These are phyloP conservation scores for Arthrobotrys conoides DNA, from an alignment of 2,329 filamentous ascomycete species.

Conservation along the genomic window DNA sequence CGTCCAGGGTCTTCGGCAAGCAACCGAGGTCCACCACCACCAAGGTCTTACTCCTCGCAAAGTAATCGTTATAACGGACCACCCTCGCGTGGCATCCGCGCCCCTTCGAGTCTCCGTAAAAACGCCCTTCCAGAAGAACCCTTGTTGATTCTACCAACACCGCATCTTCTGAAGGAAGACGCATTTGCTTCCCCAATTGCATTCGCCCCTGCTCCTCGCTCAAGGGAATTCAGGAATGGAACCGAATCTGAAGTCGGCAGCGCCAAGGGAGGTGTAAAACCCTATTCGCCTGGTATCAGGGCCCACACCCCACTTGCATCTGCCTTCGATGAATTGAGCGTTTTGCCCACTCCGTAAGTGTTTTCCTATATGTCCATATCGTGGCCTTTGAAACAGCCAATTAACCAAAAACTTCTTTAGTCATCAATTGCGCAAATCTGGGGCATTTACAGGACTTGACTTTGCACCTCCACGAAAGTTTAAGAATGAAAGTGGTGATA, in stretches of 20 bases:
- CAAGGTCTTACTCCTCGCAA: constrained; percentile 68
- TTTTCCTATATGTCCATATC: constrained; percentile 60
- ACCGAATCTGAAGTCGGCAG: constrained; percentile 71
- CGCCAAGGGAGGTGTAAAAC: constrained; percentile 73
- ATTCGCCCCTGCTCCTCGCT: constrained; percentile 83
- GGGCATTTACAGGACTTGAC: constrained; percentile 83
- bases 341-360: constrained; percentile 91
- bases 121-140: constrained; percentile 79
- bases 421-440: constrained; percentile 81
- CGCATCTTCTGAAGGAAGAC: constrained; percentile 86
- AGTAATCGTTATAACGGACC: constrained; percentile 66
- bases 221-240: constrained; percentile 79
- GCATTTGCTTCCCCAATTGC: constrained; percentile 82
- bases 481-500: constrained; percentile 72
- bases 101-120: constrained; percentile 67
- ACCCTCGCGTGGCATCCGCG: constrained; percentile 66
- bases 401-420: constrained; percentile 68
- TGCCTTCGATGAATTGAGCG: constrained; percentile 86
- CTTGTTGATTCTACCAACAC: constrained; percentile 84
- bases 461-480: constrained; percentile 85
- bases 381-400: constrained; percentile 68
- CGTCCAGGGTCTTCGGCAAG: constrained; percentile 63
- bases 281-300: constrained; percentile 81
- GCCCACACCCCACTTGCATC: constrained; percentile 83
- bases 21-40: constrained; percentile 62